Base-by-base conservation (phyloP, 352 stramenopile species). In the Peronospora farinosa region DNA sequence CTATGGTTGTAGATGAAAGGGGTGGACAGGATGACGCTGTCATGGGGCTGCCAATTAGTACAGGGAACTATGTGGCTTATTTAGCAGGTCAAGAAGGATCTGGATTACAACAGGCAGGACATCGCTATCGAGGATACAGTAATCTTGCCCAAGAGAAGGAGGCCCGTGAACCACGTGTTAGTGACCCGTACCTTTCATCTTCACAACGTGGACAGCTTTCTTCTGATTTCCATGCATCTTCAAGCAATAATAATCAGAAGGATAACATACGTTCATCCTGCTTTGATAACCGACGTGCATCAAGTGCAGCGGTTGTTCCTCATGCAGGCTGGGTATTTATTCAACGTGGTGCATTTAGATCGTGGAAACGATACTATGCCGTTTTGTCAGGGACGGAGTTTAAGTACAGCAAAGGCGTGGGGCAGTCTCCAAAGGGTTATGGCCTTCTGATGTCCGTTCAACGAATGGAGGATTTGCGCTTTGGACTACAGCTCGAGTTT, bases 301-400 rank as follows among this genome's bases (percentile, higher is more conserved):
- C 73, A 8, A 78, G 65, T 1, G 74, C 69, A 10, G 76, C 73
- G 2, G 61, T 85, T 25, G 63, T 88, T 7, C 77, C 76, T 5
- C 69, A 76, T 48, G 70, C 67, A n/a, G 76, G 74, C 6, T 89
- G 76, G 75, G 54, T 92, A 8, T 79, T 73, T 45, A 72, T 88
- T 37, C 71, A 84, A 47, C 64, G 63, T 54, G 62, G 60, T n/a
- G 74, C 72, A 10, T 72, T 88, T 25, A 80, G 71, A 46, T 41
- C 57, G 47, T 92, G 80, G 80, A 88, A 88, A 47, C 67, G 68
- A 8, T 83, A 84, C 41, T 87, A 79, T 41, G 80, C 76, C 0
- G 74, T 85, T 39, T 57, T 89, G 2, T 86, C 80, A 0, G 80
- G 80, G 0, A 51, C 77, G 3, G 78, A 92, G 33, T 88, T 92